Conservation (phyloP, 495 filamentous ascomycete species). For the Penicillium ucsense region DNA sequence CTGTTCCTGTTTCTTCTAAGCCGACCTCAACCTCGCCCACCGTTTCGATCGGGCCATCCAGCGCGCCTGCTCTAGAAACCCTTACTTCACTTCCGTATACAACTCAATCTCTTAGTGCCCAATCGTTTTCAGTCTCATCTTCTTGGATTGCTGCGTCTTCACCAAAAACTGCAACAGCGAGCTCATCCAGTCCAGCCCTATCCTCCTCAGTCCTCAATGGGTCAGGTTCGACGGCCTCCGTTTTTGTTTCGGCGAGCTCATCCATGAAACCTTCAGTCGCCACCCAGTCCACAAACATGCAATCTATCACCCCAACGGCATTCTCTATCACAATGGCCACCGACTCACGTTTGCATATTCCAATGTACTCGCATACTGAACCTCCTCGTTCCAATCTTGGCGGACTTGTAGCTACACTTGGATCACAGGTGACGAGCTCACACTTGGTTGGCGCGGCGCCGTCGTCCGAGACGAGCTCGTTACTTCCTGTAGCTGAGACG, state of each 20-base stretch:
- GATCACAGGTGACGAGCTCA: not conserved
- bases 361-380: not conserved
- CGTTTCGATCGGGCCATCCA: not conserved
- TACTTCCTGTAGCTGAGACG: not conserved
- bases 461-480: not conserved
- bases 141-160: too few relatives aligned
- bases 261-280: not conserved
- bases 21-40: not conserved
- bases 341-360: not conserved
- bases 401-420: not conserved
- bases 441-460: not conserved
- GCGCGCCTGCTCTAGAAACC: not conserved
- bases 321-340: not conserved
- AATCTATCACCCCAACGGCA: not conserved
- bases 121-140: too few relatives aligned
- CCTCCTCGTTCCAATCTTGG: not conserved
- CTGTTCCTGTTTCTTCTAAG: too few relatives aligned
- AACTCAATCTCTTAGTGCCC: too few relatives aligned
- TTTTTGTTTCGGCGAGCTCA: not conserved
- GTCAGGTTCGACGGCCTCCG: not conserved
- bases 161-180: too few relatives aligned
- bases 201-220: not conserved
- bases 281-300: not conserved
- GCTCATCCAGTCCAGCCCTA: not conserved
- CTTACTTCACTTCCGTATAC: too few relatives aligned